Base-by-base conservation (phyloP, 306 rosid species). In the Sicyos edulis region DNA sequence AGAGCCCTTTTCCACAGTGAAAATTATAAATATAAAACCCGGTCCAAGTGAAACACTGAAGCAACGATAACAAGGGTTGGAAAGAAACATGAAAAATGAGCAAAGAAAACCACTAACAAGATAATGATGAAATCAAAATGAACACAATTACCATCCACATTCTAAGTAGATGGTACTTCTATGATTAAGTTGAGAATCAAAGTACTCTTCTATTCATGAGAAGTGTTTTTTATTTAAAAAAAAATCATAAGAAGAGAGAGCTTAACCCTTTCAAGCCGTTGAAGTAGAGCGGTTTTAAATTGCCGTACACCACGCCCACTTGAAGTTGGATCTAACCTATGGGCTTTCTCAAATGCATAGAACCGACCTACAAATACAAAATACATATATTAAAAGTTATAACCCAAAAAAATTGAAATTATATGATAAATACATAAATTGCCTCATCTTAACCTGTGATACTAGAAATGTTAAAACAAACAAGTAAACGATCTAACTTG, bases 271-370 rank as follows among this genome's bases (percentile, higher is more conserved):
- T 90, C 98, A 24, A 93, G 91, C 50, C 98, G 91, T 69, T 93
- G 98, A 80, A 93, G 98, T 49, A 93, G 96, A 21, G 96, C 93
- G 37, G 98, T 93, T 80, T 93, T 93, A 75, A 93, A 93, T 79
- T 93, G 98, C 13, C 98, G 91, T 65, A 93, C 98, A 77, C 98
- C 98, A 51, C 98, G 96, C 56, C 98, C 98, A 37, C 92, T 93
- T 50, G 98, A 93, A 60, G 96, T 88, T 5, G 98, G 98, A 74
- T 93, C 98, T 91, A 93, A 78, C 81, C 87, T 93, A 82, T 93
- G 98, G 73, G 98, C 98, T 82, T 93, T 88, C 91, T 90, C 98
- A 42, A 93, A 93, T 6, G 98, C 98, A 70, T 93, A 93, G 83
- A 90, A 93, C 51, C 98, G 98, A 78, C 96, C 98, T 93, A 75